Evolutionary conservation across 805 yeast species (phyloP), one percentile per base, ranked within the genome.

Genomic region (Candida hungchunana): DNA sequence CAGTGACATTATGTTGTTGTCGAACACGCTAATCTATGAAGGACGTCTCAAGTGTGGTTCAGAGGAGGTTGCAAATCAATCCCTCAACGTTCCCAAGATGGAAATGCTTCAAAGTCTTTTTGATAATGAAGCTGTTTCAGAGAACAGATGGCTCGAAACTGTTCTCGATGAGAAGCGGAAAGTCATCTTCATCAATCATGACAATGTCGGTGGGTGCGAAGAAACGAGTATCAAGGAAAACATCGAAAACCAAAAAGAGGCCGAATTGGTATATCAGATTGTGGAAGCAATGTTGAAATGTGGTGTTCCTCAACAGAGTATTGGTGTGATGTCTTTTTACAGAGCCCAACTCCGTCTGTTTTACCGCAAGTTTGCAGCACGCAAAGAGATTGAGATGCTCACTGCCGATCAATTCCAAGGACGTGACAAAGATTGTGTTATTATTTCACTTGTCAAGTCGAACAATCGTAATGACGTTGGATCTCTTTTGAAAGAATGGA

Each of bases 391-490:
- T 20, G 97, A 93, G 47, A 70, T 85, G 21, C 64, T 90, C 38
- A 93, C 99, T 0, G 97, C 97, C 0, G 99, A 93, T 59, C 86
- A 82, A 53, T 90, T 83, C 51, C 98, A 93, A 61, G 99, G 98
- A 0, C 71, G 97, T 37, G 99, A 93, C 59, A 93, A 90, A 51
- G 90, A 86, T 21, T 84, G 96, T 53, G 76, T 93, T 12, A 77
- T 93, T 6, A 84, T 93, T 3, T 90, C 97, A 0, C 64, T 93
- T 48, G 98, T 93, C 4, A 66, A 96, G 32, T 81, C 95, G 5
- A 88, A 89, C 55, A 67, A 66, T 2, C 72, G 72, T 15, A 64
- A 68, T 8, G 68, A 66, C 26, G 79, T 84, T 1, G 97, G 97
- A 0, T 83, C 83, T 19, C 65, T 93, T 29, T 62, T 93, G 28